Base-by-base conservation (phyloP, 225 moss, liverwort and hornwort genomes). In the Physcomitrellopsis africana region DNA sequence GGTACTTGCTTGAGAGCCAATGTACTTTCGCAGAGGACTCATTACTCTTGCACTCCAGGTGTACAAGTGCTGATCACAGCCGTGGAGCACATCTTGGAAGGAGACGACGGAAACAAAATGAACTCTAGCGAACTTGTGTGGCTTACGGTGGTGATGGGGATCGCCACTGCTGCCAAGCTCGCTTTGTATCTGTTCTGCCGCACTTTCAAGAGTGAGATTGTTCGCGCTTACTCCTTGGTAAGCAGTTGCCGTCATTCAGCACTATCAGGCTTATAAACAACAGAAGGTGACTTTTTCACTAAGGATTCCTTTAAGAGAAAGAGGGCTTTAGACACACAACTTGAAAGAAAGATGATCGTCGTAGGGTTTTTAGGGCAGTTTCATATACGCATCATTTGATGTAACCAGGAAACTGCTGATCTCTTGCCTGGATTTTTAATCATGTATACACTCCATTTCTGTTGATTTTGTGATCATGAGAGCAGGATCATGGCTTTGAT, bases 401-500 rank as follows among this genome's bases (percentile, higher is more conserved):
- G 11, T 20, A 32, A 49, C 49, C 22, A 59, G 48, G 15, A 44
- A 8, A 32, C 9, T 17, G 1, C 23, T 42, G 41, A 73, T 63
- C 18, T 16, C 23, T n/a, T 15, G 41, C 18, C 42, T 65, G 70
- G 64, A 56, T 63, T 45, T 37, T 12, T 45, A 65, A 27, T 56
- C 46, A 65, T 42, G 13, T 29, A 14, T 27, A 11, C 3, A 56
- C 23, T 49, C 7, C 18, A 37, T 37, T 56, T 65, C 56, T 76
- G 29, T 56, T 65, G 24, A 26, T 37, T 52, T 56, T 64, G 20
- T 41, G 53, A 32, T 58, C 65, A 63, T 67, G 78, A 51, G 59
- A 27, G 18, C 84, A 87, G 84, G 96, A 96, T 83, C 96, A 96
- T 58, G 65, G 87, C 69, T 85, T 96, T 74, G 96, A 96, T 73